Percentiles rank a stretch among this genome's conserved stretches.
Evolutionary conservation across 768 basidiomycete genomes (phyloP).

Genomic region (Lactarius indigo): DNA sequence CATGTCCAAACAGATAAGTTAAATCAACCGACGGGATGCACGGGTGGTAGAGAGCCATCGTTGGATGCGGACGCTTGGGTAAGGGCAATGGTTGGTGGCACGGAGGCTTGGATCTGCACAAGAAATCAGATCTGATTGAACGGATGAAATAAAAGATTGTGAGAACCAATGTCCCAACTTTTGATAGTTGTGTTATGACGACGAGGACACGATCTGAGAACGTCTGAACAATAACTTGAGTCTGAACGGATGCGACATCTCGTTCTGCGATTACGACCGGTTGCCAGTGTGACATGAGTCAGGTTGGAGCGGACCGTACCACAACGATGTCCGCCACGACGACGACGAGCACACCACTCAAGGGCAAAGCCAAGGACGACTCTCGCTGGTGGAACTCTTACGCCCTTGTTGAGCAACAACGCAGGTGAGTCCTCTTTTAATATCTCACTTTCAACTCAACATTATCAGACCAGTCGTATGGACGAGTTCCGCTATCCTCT

Average conservation of each 20-base stretch:
- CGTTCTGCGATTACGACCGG: slow-evolving; percentile 50
- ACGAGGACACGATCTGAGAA: slow-evolving; percentile 81
- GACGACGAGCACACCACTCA: slow-evolving; percentile 15
- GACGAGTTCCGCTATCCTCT: slow-evolving; percentile 66
- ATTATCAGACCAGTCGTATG: slow-evolving; percentile 60
- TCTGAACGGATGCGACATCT: slow-evolving; percentile 52
- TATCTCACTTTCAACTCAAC: not conserved
- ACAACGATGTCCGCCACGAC: slow-evolving; percentile 1
- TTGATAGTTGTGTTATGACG: slow-evolving; percentile 86
- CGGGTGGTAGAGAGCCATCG: slow-evolving; percentile 45
- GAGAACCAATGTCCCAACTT: slow-evolving; percentile 80
- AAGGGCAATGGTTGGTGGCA: slow-evolving; percentile 62
- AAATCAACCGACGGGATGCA: slow-evolving; percentile 73
- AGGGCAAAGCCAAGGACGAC: slow-evolving; percentile 20
- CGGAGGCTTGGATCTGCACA: slow-evolving; percentile 71
- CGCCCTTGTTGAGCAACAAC: slow-evolving; percentile 14
- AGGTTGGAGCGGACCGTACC: slow-evolving; percentile 4
- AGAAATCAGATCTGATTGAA: slow-evolving; percentile 18
- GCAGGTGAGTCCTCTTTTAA: not conserved
- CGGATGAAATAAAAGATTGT: slow-evolving; percentile 18
- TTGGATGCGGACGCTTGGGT: slow-evolving; percentile 37
- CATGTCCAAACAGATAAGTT: slow-evolving; percentile 72
- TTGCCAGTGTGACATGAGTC: slow-evolving; percentile 27
- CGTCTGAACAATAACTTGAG: slow-evolving; percentile 73
- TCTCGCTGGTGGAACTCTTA: slow-evolving; percentile 22